These are phyloP conservation scores for Phlebopus sp. DNA, from an alignment of 1,284 basidiomycete species.

Conservation along the genomic window DNA sequence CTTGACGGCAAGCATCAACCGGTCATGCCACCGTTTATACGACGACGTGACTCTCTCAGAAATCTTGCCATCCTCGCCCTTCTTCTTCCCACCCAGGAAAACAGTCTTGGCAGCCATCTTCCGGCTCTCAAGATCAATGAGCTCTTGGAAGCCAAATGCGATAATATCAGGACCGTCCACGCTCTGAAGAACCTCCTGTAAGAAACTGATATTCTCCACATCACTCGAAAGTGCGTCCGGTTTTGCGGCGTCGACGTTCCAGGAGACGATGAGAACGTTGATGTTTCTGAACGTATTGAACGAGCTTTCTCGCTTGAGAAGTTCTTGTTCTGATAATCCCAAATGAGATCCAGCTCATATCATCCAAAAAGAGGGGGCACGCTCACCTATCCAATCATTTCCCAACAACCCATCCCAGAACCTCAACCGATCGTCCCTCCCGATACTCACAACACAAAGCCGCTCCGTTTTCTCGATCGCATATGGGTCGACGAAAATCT, in stretches of 20 bases:
- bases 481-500: constrained; percentile 69
- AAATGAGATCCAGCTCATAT: constrained; percentile 5
- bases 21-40: constrained; percentile 88
- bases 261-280: constrained; percentile 82
- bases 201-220: constrained; percentile 67
- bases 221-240: constrained; percentile 70
- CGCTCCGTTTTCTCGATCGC: constrained; percentile 63
- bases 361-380: constrained; percentile 1
- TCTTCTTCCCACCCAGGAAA: constrained; percentile 71
- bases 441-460: constrained; percentile 75
- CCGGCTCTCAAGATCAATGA: constrained; percentile 90
- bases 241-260: constrained; percentile 90
- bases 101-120: constrained; percentile 91
- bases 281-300: constrained; percentile 82
- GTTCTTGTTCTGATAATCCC: constrained; percentile 57
- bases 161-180: constrained; percentile 84
- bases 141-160: constrained; percentile 92
- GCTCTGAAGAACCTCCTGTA: constrained; percentile 67
- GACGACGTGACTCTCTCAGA: constrained; percentile 80
- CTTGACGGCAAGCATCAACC: constrained; percentile 70
- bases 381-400: constrained; percentile 82
- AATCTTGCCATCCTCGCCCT: constrained; percentile 58
- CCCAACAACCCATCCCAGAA: constrained; percentile 92
- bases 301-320: constrained; percentile 70
- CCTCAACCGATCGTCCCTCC: constrained; percentile 71